phyloP scores from a whole-genome alignment of 1,139 yeast species.

The Candida sanyaensis region DNA sequence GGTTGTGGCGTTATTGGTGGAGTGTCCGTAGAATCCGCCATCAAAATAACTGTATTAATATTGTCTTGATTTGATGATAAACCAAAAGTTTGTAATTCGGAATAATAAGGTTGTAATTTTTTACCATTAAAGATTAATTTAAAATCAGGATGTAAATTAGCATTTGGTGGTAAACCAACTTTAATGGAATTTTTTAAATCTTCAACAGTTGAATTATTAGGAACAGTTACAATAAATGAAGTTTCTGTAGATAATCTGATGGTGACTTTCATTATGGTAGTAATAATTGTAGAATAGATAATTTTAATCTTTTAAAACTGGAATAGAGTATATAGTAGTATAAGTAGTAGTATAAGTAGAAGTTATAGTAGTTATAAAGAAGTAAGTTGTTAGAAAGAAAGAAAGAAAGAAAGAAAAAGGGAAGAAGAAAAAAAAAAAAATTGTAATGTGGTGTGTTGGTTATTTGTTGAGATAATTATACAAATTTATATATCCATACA shows the following conservation, averaged over 20 bases:
- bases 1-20: constrained; percentile 20
- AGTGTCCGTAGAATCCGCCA: constrained; percentile 36
- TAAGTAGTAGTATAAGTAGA: too few relatives aligned
- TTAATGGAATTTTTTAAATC: constrained; percentile 48
- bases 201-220: constrained; percentile 51
- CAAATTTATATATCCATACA: too few relatives aligned
- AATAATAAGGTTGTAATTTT: constrained; percentile 39
- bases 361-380: too few relatives aligned
- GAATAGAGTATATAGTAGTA: background rate
- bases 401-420: too few relatives aligned
- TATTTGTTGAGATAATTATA: too few relatives aligned
- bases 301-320: background rate
- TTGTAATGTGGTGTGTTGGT: too few relatives aligned
- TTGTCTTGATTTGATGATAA: constrained; percentile 20
- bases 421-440: too few relatives aligned
- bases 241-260: constrained; percentile 46
- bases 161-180: constrained; percentile 38
- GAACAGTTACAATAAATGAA: constrained; percentile 45
- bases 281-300: background rate
- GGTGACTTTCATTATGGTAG: constrained; percentile 35
- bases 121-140: constrained; percentile 56
- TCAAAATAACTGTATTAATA: constrained; percentile 43
- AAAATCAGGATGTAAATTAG: constrained; percentile 40
- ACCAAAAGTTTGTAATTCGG: constrained; percentile 24
- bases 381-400: too few relatives aligned